A percentile compares a stretch with the other conserved stretches of the same genome.
Evolutionary conservation across 805 yeast species (phyloP).

Genomic region (Danielia reshetovae): DNA sequence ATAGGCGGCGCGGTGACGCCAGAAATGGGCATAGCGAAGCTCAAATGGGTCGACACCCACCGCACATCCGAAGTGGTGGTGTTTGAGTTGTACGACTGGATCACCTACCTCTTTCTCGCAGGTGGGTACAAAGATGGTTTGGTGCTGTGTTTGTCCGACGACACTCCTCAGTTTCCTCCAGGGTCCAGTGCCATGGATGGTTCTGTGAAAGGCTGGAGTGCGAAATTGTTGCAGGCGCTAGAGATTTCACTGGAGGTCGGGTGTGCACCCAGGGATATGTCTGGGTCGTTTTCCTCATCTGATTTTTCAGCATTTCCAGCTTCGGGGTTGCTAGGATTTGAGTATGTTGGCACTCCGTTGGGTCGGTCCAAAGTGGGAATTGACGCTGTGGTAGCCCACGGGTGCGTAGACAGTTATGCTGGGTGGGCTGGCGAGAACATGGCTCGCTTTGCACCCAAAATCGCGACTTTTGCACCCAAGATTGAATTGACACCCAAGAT

Average conservation of each 20-base stretch:
- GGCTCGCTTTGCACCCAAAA: slow-evolving; percentile 52
- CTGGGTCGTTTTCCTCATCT: too few species aligned
- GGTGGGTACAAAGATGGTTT: slow-evolving; percentile 18
- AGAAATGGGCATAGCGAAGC: slow-evolving; percentile 57
- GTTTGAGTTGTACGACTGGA: slow-evolving; percentile 53
- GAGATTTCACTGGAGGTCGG: slow-evolving; percentile 14
- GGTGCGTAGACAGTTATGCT: too few species aligned
- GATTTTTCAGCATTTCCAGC: too few species aligned
- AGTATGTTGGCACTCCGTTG: slow-evolving; percentile 13
- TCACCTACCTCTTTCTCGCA: slow-evolving; percentile 24
- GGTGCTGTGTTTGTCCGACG: slow-evolving; percentile 9
- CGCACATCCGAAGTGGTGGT: too few species aligned
- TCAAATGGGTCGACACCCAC: slow-evolving; percentile 30
- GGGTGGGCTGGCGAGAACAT: slow-evolving; percentile 5
- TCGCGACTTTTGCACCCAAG: slow-evolving; percentile 46
- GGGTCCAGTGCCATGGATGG: slow-evolving; percentile 48
- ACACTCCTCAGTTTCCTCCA: slow-evolving; percentile 8
- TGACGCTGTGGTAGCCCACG: too few species aligned
- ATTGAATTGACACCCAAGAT: too few species aligned
- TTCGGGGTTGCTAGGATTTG: neutral
- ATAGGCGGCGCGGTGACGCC: slow-evolving; percentile 48
- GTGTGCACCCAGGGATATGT: slow-evolving; percentile 7
- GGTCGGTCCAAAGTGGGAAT: too few species aligned
- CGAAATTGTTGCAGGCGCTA: slow-evolving; percentile 17
- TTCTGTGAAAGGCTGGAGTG: slow-evolving; percentile 52